These are phyloP conservation scores for Pholiota microspora DNA, from an alignment of 768 basidiomycete genomes.

Conservation along the genomic window DNA sequence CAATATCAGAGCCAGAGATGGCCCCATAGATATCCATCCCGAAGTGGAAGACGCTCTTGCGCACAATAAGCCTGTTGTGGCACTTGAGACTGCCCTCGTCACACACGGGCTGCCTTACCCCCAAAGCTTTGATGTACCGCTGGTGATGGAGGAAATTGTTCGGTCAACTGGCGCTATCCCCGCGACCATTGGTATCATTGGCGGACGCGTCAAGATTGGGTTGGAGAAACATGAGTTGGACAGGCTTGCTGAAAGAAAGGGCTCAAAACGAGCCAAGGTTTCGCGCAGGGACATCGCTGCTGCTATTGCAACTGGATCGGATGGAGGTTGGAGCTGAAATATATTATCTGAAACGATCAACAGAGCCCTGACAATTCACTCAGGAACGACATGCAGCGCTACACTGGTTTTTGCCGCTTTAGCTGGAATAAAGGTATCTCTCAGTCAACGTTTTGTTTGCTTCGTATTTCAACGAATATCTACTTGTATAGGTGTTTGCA, in stretches of 20 bases:
- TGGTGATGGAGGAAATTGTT: slow-evolving; percentile 71
- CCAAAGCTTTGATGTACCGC: slow-evolving; percentile 67
- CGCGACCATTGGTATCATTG: slow-evolving; percentile 85
- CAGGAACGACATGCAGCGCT: slow-evolving; percentile 70
- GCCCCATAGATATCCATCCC: slow-evolving; percentile 67
- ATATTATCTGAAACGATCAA: background rate
- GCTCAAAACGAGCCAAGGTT: slow-evolving; percentile 53
- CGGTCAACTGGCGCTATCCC: slow-evolving; percentile 77
- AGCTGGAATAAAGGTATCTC: slow-evolving; percentile 77
- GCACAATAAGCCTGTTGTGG: slow-evolving; percentile 69
- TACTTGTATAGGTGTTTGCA: slow-evolving; percentile 63
- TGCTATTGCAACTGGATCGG: slow-evolving; percentile 60
- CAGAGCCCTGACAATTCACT: background rate
- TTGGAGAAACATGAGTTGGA: slow-evolving; percentile 63
- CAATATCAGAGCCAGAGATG: slow-evolving; percentile 20
- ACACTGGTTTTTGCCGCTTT: slow-evolving; percentile 74
- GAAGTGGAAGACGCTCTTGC: slow-evolving; percentile 83
- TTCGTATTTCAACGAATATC: background rate
- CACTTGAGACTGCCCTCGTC: slow-evolving; percentile 89
- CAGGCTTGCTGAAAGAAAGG: slow-evolving; percentile 54
- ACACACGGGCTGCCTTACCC: slow-evolving; percentile 92
- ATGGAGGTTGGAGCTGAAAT: slow-evolving; percentile 56
- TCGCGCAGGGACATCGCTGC: slow-evolving; percentile 81
- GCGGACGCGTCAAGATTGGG: slow-evolving; percentile 86
- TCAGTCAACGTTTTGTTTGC: background rate